These are phyloP conservation scores for Pythium aquatile DNA, from an alignment of 352 stramenopile species.

Conservation along the genomic window DNA sequence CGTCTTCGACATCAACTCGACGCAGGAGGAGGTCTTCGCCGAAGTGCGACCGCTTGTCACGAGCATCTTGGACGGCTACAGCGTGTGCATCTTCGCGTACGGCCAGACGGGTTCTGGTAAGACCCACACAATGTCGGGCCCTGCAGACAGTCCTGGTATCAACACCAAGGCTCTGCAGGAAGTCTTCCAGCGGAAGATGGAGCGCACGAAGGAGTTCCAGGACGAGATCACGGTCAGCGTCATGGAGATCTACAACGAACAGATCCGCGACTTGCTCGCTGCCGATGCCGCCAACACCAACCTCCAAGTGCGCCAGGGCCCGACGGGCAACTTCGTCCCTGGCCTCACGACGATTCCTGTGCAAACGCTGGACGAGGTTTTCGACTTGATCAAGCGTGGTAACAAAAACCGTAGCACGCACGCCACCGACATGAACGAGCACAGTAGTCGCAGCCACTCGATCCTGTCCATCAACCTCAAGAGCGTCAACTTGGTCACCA, in stretches of 20 bases:
- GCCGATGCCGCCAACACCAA: slow-evolving; percentile 80
- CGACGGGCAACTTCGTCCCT: slow-evolving; percentile 83
- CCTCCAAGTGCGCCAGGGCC: slow-evolving; percentile 77
- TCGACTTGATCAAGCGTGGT: slow-evolving; percentile 79
- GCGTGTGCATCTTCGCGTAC: slow-evolving; percentile 91
- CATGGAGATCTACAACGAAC: slow-evolving; percentile 97
- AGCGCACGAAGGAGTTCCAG: slow-evolving; percentile 69
- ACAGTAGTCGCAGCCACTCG: slow-evolving; percentile 86
- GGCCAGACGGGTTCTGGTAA: slow-evolving; percentile 87
- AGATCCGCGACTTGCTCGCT: slow-evolving; percentile 92
- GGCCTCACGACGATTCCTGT: slow-evolving; percentile 75
- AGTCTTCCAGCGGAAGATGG: slow-evolving; percentile 71
- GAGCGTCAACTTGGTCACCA: slow-evolving; percentile 79
- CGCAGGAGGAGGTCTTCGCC: slow-evolving; percentile 75
- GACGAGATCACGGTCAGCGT: slow-evolving; percentile 90
- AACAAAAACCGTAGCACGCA: slow-evolving; percentile 88
- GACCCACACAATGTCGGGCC: slow-evolving; percentile 83
- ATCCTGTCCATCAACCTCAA: slow-evolving; percentile 87
- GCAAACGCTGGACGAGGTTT: slow-evolving; percentile 77
- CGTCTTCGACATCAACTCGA: slow-evolving; percentile 79
- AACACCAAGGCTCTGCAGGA: slow-evolving; percentile 84
- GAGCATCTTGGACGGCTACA: slow-evolving; percentile 85
- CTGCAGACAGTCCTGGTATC: slow-evolving; percentile 69
- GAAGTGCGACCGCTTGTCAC: slow-evolving; percentile 80
- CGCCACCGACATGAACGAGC: slow-evolving; percentile 88